Evolutionary conservation across 2,329 filamentous ascomycete genomes (phyloP).

Genomic region (Mycosphaerelloides madeirae): DNA sequence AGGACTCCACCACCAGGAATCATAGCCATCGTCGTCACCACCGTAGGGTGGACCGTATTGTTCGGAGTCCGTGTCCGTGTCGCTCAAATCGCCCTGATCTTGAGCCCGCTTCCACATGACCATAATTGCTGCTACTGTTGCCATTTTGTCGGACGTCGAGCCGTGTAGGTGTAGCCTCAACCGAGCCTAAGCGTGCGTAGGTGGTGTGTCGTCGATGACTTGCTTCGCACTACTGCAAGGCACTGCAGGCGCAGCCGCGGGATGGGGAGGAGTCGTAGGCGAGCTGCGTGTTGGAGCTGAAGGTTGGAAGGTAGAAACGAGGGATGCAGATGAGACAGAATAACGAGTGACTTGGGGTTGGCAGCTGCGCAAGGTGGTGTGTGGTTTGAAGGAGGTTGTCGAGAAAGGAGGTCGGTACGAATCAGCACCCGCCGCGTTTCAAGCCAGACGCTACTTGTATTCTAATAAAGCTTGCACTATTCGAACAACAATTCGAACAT

Average conservation of each 20-base stretch:
- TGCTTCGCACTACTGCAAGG: slow-evolving; percentile 1
- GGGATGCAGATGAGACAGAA: neutral
- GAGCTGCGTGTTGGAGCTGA: neutral
- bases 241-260: neutral
- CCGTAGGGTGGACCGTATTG: slow-evolving; percentile 1
- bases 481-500: too few relatives aligned
- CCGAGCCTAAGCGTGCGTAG: too few relatives aligned
- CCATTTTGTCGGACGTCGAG: neutral
- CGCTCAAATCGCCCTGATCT: neutral
- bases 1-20: slow-evolving; percentile 25
- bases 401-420: neutral
- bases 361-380: too few relatives aligned
- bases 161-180: too few relatives aligned
- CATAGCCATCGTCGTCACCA: slow-evolving; percentile 8
- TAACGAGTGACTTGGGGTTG: neutral
- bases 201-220: too few relatives aligned
- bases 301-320: neutral
- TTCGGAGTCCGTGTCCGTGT: neutral
- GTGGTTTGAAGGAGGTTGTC: neutral
- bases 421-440: too few relatives aligned
- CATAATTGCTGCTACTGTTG: neutral
- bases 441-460: too few relatives aligned
- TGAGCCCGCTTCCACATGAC: neutral
- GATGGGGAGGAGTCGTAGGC: neutral
- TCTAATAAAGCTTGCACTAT: too few relatives aligned